These are phyloP conservation scores for Hysterangium stoloniferum DNA, from an alignment of 768 basidiomycete genomes.

Conservation along the genomic window DNA sequence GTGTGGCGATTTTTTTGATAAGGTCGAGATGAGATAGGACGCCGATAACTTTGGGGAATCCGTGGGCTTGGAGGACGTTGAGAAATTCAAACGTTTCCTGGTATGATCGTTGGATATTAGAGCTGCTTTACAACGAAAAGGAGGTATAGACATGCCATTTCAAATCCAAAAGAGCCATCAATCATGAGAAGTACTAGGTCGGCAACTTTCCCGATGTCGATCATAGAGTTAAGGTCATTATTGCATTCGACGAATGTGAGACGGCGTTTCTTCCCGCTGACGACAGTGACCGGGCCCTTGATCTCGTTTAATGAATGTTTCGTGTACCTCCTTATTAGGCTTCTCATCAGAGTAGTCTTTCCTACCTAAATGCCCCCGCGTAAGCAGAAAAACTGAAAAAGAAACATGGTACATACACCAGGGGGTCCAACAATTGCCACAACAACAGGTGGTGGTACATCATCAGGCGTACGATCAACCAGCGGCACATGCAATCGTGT, in stretches of 20 bases:
- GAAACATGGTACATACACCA: constrained; percentile 41
- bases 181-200: constrained; percentile 97
- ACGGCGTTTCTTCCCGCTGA: constrained; percentile 85
- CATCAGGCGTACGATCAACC: constrained; percentile 88
- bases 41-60: constrained; percentile 98
- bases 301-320: constrained; percentile 88
- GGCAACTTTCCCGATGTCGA: constrained; percentile 94
- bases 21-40: constrained; percentile 94
- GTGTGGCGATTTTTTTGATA: constrained; percentile 82
- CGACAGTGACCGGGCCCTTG: constrained; percentile 90
- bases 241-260: constrained; percentile 98
- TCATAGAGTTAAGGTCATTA: constrained; percentile 97
- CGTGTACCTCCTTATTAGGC: constrained; percentile 83
- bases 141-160: constrained; percentile 66
- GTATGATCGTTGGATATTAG: background rate
- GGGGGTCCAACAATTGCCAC: constrained; percentile 94
- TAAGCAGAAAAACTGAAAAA: background rate
- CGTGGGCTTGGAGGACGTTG: constrained; percentile 93
- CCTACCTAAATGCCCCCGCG: constrained; percentile 42
- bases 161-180: constrained; percentile 95
- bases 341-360: constrained; percentile 89
- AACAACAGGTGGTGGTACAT: constrained; percentile 86
- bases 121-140: background rate
- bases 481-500: constrained; percentile 93
- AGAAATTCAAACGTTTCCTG: constrained; percentile 99